Base-by-base conservation (phyloP, 2,329 filamentous ascomycete species). In the Penicillium polonicum region DNA sequence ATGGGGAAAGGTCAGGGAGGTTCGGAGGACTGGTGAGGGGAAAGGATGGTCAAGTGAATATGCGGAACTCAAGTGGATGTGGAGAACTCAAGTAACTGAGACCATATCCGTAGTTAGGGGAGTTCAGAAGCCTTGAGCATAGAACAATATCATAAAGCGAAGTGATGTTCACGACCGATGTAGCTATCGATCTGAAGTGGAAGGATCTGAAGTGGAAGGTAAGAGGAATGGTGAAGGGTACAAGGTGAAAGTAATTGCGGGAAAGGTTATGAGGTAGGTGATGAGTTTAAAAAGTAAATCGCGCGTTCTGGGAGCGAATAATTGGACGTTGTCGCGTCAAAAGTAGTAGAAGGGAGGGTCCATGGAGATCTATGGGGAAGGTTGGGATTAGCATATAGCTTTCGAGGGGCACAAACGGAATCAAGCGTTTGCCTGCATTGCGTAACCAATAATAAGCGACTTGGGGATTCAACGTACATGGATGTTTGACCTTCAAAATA, bases 401-500 rank as follows among this genome's bases (percentile, higher is more conserved):
- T 51, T 44, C 39, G 48, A 42, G 29, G 45, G 39, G 46, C 21
- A 55, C 53, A 55, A 55, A 43, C 53, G 51, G 38, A 52, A 27
- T 19, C 17, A 46, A 52, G 50, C 31, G 27, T 46, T 25, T 46
- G n/a, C 12, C 29, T 27, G 39, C 39, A 36, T 52, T 52, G 50
- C 31, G 13, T 45, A 36, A 52, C 29, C 64, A 63, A 65, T 59
- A 60, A 60, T 58, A 62, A 62, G 52, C 27, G 9, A 15, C 21
- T 29, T n/a, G 15, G 29, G 7, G 5, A 17, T 17, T 36, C 12
- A 25, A 52, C 53, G 15, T 56, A 56, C 53, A 48, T 53, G n/a
- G n/a, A 33, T 44, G 35, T 43, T 21, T 13, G 39, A 13, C 29
- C 45, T 46, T 23, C 39, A 25, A 38, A 33, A 33, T 43, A n/a